A percentile compares a stretch with the other conserved stretches of the same genome.
Conservation (phyloP, 1,284 basidiomycete species). For the Trichosporon inkin region DNA sequence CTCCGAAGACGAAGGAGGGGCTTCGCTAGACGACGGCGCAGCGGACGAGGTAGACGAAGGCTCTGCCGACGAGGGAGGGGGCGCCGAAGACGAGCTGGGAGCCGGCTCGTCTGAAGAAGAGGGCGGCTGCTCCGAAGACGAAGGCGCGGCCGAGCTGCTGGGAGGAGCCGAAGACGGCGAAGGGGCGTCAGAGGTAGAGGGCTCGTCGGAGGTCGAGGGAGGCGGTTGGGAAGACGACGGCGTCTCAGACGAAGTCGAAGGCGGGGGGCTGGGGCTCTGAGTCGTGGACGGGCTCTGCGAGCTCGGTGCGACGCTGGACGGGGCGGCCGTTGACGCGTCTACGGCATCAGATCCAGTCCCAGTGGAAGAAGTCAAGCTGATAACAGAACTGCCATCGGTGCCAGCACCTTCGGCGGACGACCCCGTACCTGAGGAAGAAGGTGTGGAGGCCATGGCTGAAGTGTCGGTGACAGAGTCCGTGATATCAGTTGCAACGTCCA, state of each 20-base stretch:
- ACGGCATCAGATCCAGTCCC: not conserved
- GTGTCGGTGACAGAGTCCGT: not conserved
- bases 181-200: not conserved
- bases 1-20: not conserved
- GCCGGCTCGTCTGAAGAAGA: not conserved
- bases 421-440: slow-evolving; percentile 1
- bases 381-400: not conserved
- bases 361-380: not conserved
- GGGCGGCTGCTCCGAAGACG: not conserved
- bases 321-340: not conserved
- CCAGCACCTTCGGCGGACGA: not conserved
- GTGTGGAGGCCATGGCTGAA: slow-evolving; percentile 3
- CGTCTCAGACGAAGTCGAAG: not conserved
- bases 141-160: not conserved
- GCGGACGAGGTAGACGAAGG: not conserved
- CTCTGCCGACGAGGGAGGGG: not conserved
- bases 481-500: not conserved
- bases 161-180: slow-evolving; percentile 1
- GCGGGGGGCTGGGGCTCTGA: not conserved
- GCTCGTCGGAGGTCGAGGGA: not conserved
- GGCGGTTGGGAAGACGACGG: not conserved
- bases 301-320: not conserved
- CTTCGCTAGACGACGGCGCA: not conserved
- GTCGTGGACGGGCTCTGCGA: not conserved
- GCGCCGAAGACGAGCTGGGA: slow-evolving; percentile 2